Base-by-base conservation (phyloP, 2,329 filamentous ascomycete species). In the Sclerotinia trifoliorum region DNA sequence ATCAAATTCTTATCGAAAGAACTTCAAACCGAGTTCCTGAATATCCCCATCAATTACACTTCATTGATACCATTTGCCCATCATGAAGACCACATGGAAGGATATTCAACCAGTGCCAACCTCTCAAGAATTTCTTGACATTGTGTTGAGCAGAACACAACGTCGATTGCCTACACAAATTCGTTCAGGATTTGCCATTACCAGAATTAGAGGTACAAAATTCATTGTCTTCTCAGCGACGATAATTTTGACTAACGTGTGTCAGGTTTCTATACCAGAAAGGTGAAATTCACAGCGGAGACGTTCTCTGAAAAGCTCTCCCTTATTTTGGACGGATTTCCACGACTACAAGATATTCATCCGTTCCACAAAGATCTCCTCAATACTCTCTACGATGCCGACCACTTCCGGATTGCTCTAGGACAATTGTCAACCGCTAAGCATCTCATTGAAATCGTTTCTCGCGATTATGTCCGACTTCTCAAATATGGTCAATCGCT, bases 211-310 rank as follows among this genome's bases (percentile, higher is more conserved):
- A 79, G 84, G 83, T 83, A 75, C 65, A 72, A 67, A 26, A 46
- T 48, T 32, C 49, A 67, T 68, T 65, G 67, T 55, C 58, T 66
- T 19, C 54, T 29, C 21, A 52, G 65, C n/a, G 8, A 32, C 29
- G 35, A 35, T 19, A 6, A 2, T 21, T 55, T 48, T 56, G 60
- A 68, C 64, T 72, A 62, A 74, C 68, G 17, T n/a, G n/a, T 35
- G 48, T 7, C 73, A 89, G 90, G 88, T 62, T 98, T 98, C 83
- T 98, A 98, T 81, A 97, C 94, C 57, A 86, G 95, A 79, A 98
- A 98, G 82, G 94, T 97, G 85, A 98, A 98, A 82, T 99, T 93
- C 82, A 97, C 95, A 7, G 90, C 94, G 78, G 95, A 99, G 82
- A 98, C 94, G 54, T 97, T 97, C 80, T 89, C 89, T 73, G 95